Evolutionary conservation across 768 basidiomycete species (phyloP), one percentile per base, ranked within the genome.

Genomic region (Paxillus rubicundulus): DNA sequence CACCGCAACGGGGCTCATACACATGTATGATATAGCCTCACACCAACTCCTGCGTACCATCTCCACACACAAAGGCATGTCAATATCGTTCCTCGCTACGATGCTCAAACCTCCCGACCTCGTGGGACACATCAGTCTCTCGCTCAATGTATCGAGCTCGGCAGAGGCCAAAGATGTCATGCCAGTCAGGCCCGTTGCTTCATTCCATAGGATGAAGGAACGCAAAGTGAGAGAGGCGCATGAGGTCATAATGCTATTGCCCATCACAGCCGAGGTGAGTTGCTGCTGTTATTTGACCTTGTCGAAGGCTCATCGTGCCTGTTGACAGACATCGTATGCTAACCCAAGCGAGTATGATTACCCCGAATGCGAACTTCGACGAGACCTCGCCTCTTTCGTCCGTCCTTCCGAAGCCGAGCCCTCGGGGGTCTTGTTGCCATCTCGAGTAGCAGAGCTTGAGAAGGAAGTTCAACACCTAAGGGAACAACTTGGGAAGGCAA

Each of bases 101-200:
- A 78, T 98, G 71, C 77, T 95, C 45, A 89, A 88, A 59, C 97
- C 96, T 2, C 79, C 83, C 16, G 95, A 98, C 67, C 79, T 98
- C 39, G 77, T 92, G 51, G 90, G 91, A 1, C 91, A 93, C 63
- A 73, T 88, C 52, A 85, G 76, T 54, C 74, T 92, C 37, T 69
- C 75, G 66, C 43, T 77, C 61, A 59, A 68, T 65, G 44, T 70
- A 67, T 43, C 72, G 14, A 61, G 54, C 49, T 52, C 73, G 60
- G 67, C 71, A 38, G 63, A 68, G 3, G 70, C 72, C 3, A 80
- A 78, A 53, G 86, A 89, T 45, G 69, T 75, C 34, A 78, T 89
- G 47, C 85, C 88, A 14, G 77, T 86, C 17, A 82, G 79, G 49
- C 80, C 85, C 3, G 75, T 92, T 5, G 70, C 76, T 30, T 76